A percentile compares a stretch with the other conserved stretches of the same genome.
Evolutionary conservation across 805 yeast species (phyloP).

Genomic region (Wickerhamiella sergipiensis): DNA sequence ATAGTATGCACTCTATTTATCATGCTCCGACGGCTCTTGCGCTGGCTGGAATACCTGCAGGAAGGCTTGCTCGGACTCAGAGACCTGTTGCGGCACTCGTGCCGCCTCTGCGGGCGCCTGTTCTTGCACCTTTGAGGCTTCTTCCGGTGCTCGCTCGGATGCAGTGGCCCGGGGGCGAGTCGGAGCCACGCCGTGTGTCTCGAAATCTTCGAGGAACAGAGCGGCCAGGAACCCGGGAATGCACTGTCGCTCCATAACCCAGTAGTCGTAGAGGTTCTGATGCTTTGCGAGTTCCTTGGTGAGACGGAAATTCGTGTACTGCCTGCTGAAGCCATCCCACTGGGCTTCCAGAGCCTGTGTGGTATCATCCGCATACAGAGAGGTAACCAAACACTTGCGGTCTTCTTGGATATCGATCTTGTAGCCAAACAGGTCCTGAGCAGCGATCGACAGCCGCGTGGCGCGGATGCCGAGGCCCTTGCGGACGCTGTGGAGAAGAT

Average conservation of each 20-base stretch:
- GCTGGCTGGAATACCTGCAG: too few species aligned
- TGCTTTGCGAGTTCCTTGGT: not conserved
- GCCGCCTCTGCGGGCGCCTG: too few species aligned
- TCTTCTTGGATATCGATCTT: not conserved
- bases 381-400: not conserved
- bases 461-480: not conserved
- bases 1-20: not conserved
- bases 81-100: too few species aligned
- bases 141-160: not conserved
- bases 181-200: conserved; percentile 7
- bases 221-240: conserved; percentile 13
- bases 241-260: conserved; percentile 10
- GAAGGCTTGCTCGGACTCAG: not conserved
- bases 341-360: conserved; percentile 2
- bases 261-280: conserved; percentile 5
- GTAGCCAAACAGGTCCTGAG: not conserved
- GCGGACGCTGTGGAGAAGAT: not conserved
- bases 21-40: too few species aligned
- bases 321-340: conserved; percentile 9
- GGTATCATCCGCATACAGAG: conserved; percentile 4
- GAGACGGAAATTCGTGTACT: not conserved
- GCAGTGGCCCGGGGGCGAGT: not conserved
- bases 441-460: not conserved
- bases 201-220: conserved; percentile 5
- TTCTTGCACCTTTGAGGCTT: too few species aligned